phyloP scores from a whole-genome alignment of 2,329 filamentous ascomycete species.

The Geosmithia putterillii region DNA sequence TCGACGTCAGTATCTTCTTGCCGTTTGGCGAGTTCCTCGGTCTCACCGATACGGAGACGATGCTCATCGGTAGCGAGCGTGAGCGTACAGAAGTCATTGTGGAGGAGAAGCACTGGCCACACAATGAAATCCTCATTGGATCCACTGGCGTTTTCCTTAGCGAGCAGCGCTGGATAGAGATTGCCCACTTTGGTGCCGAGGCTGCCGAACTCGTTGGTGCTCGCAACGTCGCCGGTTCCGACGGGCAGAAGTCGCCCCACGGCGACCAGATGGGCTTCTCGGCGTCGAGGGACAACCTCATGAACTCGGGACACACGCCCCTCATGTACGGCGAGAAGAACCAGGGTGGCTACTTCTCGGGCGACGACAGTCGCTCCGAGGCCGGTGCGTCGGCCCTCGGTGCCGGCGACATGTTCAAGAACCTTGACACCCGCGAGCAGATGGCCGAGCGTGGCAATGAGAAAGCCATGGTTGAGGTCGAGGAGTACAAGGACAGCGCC shows the following conservation, averaged over 20 bases:
- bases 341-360: constrained; percentile 68
- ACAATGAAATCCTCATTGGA: constrained; percentile 81
- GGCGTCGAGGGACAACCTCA: constrained; percentile 48
- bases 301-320: constrained; percentile 38
- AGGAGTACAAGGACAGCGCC: constrained; percentile 64
- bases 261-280: constrained; percentile 41
- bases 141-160: constrained; percentile 92
- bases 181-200: constrained; percentile 61
- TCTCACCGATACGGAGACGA: constrained; percentile 69
- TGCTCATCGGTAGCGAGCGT: constrained; percentile 80
- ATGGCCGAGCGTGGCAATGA: constrained; percentile 94
- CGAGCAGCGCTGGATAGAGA: constrained; percentile 88
- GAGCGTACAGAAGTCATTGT: constrained; percentile 89
- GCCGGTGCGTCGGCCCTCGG: constrained; percentile 86
- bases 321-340: constrained; percentile 64
- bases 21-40: constrained; percentile 94
- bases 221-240: constrained; percentile 26
- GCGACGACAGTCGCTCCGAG: constrained; percentile 79
- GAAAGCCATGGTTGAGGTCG: constrained; percentile 80
- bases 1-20: constrained; percentile 91
- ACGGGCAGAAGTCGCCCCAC: constrained; percentile 50
- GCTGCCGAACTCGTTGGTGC: constrained; percentile 36
- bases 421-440: constrained; percentile 84
- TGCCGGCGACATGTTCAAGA: constrained; percentile 94
- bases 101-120: constrained; percentile 84